Evolutionary conservation across 306 rosid species (phyloP).

Genomic region (Biancaea sappan): DNA sequence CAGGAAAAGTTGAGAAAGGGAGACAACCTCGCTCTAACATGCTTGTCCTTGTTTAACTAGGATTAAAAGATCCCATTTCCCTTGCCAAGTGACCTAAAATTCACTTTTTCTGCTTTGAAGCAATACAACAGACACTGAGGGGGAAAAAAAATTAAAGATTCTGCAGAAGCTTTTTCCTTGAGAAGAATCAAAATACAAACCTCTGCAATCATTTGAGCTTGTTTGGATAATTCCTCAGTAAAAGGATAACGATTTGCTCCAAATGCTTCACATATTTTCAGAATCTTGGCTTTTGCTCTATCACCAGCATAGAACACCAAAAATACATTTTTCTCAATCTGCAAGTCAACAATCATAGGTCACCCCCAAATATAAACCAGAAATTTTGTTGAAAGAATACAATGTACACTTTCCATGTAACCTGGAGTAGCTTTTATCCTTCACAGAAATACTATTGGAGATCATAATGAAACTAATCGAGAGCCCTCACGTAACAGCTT

Average conservation of each 20-base stretch:
- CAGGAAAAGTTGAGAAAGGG: background rate
- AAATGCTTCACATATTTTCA: slow-evolving; percentile 96
- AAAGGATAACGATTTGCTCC: slow-evolving; percentile 97
- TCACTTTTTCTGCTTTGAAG: slow-evolving; percentile 8
- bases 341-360: slow-evolving; percentile 38
- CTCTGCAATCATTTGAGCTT: slow-evolving; percentile 54
- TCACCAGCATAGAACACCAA: slow-evolving; percentile 88
- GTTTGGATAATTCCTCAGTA: slow-evolving; percentile 64
- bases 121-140: slow-evolving; percentile 5
- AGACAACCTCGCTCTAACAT: slow-evolving; percentile 10
- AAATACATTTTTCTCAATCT: slow-evolving; percentile 97
- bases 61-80: background rate
- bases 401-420: background rate
- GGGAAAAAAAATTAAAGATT: background rate
- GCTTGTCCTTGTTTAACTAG: background rate
- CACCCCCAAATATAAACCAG: slow-evolving; percentile 23
- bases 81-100: background rate
- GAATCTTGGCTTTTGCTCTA: slow-evolving; percentile 84
- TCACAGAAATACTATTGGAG: no score
- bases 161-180: slow-evolving; percentile 21
- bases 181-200: slow-evolving; percentile 37
- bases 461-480: no score
- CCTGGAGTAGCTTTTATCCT: background rate
- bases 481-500: background rate
- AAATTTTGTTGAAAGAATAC: background rate